Conservation (phyloP, 805 yeast genomes). For the Debaryomyces maramus region DNA sequence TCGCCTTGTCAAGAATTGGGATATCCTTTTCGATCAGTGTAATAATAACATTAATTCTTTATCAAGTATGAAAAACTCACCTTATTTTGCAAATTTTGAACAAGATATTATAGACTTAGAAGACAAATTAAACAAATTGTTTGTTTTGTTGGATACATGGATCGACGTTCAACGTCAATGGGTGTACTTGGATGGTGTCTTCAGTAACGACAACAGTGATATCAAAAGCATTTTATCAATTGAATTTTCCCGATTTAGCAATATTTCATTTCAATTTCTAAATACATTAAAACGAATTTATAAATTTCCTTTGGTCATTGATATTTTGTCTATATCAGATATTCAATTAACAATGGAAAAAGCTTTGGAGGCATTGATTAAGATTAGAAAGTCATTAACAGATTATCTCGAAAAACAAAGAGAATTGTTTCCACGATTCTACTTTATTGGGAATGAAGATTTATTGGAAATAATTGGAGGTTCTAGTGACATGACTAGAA, state of each 20-base stretch:
- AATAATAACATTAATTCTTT: conserved; percentile 63
- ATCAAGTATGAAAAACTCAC: conserved; percentile 69
- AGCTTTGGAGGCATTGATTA: conserved; percentile 53
- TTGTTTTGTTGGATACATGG: conserved; percentile 64
- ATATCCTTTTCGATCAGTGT: conserved; percentile 54
- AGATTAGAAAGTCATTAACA: conserved; percentile 62
- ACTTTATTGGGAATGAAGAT: conserved; percentile 89
- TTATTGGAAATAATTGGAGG: conserved; percentile 79
- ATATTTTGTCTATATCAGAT: conserved; percentile 51
- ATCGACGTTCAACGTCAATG: conserved; percentile 85
- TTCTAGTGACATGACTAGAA: conserved; percentile 41
- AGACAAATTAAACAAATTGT: conserved; percentile 50
- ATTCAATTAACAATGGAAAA: conserved; percentile 48
- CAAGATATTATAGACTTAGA: conserved; percentile 57
- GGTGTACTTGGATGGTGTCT: conserved; percentile 81
- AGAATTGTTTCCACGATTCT: conserved; percentile 74
- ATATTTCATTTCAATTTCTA: conserved; percentile 61
- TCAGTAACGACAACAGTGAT: conserved; percentile 54
- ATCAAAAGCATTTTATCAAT: conserved; percentile 63
- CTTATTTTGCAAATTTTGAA: conserved; percentile 60
- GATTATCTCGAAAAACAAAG: conserved; percentile 83
- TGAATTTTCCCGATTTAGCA: conserved; percentile 67
- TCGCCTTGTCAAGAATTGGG: conserved; percentile 69
- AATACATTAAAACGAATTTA: conserved; percentile 49
- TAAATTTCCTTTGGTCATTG: conserved; percentile 53